Evolutionary conservation across 2,329 filamentous ascomycete genomes (phyloP).

Genomic region (Cryphonectria radicalis): DNA sequence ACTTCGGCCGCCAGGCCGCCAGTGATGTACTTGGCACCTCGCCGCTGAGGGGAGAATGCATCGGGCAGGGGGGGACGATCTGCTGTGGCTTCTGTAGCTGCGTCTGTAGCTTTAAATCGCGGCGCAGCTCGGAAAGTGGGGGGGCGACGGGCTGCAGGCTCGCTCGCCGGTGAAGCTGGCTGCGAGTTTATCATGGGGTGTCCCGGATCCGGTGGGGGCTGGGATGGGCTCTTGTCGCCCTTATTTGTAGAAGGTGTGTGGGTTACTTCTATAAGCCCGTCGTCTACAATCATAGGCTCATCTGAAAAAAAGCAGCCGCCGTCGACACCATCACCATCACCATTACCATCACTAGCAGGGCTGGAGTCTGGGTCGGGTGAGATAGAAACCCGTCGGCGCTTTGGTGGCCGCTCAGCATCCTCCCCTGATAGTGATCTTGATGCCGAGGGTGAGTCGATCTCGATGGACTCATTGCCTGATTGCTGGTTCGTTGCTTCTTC

Average conservation of each 20-base stretch:
- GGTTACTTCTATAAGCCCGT: constrained; percentile 12
- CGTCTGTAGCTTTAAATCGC: constrained; percentile 43
- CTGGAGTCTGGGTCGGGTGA: constrained; percentile 31
- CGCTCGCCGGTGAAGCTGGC: constrained; percentile 4
- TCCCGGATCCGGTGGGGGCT: constrained; percentile 12
- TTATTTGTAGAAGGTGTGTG: constrained; percentile 10
- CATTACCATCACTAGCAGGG: not conserved
- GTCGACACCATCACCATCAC: not conserved
- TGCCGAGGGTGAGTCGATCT: constrained; percentile 33
- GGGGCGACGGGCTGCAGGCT: constrained; percentile 31
- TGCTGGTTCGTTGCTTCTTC: not conserved
- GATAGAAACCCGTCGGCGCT: constrained; percentile 45
- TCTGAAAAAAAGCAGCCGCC: not conserved
- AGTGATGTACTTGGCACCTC: constrained; percentile 41
- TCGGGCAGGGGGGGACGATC: constrained; percentile 40
- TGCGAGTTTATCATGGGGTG: constrained; percentile 12
- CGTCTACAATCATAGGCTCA: constrained; percentile 33
- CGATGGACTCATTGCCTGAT: constrained; percentile 31
- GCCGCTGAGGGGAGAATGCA: constrained; percentile 44
- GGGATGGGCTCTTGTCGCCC: constrained; percentile 13
- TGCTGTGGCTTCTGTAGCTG: constrained; percentile 22
- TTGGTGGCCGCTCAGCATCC: constrained; percentile 34
- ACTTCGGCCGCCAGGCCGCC: constrained; percentile 48
- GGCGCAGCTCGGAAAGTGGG: constrained; percentile 43
- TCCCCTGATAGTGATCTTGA: constrained; percentile 27